These are phyloP conservation scores for Cadophora malorum DNA, from an alignment of 2,329 filamentous ascomycete genomes.

Conservation along the genomic window DNA sequence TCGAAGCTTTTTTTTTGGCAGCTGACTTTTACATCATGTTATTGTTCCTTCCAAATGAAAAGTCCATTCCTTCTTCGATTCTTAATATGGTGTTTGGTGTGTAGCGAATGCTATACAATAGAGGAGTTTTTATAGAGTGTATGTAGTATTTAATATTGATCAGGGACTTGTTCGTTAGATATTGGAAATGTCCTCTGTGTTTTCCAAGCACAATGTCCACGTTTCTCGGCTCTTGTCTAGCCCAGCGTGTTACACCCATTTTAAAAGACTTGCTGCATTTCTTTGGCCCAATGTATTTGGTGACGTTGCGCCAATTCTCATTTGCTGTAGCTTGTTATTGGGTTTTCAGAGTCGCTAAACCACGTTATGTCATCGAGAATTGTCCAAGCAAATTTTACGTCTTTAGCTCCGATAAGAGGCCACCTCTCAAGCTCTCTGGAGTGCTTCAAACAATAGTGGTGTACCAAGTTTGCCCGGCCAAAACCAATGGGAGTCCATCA, in stretches of 20 bases:
- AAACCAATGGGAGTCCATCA: neutral
- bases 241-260: neutral
- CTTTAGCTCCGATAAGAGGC: neutral
- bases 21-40: neutral
- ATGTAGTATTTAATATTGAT: neutral
- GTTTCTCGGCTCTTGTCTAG: neutral
- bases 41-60: neutral
- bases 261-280: neutral
- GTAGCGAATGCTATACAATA: neutral
- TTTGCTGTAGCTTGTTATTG: neutral
- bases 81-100: slow-evolving; percentile 3
- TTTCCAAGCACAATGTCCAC: neutral
- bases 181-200: neutral
- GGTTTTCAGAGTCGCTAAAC: neutral
- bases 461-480: neutral
- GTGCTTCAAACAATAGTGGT: neutral
- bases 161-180: neutral
- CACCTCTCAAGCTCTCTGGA: neutral
- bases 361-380: neutral
- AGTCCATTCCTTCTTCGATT: neutral
- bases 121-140: neutral
- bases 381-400: neutral
- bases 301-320: neutral
- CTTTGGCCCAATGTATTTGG: neutral
- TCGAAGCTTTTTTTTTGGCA: slow-evolving; percentile 7